These are phyloP conservation scores for Ogataea trehalophila DNA, from an alignment of 805 yeast genomes.

Conservation along the genomic window DNA sequence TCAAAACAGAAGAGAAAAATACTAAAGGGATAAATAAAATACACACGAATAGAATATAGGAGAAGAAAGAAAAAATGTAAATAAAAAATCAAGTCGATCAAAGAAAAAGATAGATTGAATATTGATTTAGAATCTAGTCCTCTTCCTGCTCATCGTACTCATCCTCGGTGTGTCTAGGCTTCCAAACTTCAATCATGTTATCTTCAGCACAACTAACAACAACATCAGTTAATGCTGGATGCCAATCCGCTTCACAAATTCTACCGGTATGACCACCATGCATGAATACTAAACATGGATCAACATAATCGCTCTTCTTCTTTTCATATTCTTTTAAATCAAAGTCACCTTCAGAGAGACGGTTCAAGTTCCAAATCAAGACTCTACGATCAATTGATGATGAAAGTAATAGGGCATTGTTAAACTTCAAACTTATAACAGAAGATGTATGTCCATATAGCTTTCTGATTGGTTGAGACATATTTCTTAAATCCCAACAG, in stretches of 20 bases:
- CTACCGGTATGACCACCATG: conserved; percentile 85
- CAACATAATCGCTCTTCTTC: conserved; percentile 51
- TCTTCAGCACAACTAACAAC: conserved; percentile 73
- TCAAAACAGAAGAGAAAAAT: not conserved
- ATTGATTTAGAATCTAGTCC: conserved; percentile 22
- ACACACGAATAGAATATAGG: too few species aligned
- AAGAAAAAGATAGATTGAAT: too few species aligned
- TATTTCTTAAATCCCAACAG: conserved; percentile 70
- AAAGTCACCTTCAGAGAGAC: conserved; percentile 52
- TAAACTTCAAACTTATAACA: conserved; percentile 53
- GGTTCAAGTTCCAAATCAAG: conserved; percentile 67
- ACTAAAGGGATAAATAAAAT: not conserved
- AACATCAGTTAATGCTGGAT: conserved; percentile 54
- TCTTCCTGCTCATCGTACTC: conserved; percentile 26
- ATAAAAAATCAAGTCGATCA: not conserved
- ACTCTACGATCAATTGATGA: conserved; percentile 65
- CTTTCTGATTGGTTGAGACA: conserved; percentile 52
- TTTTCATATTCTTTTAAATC: conserved; percentile 48
- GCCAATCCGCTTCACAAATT: conserved; percentile 64
- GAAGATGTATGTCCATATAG: conserved; percentile 62
- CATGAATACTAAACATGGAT: conserved; percentile 72
- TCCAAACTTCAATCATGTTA: conserved; percentile 72
- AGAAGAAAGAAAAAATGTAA: not conserved
- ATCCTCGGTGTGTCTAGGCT: conserved; percentile 46
- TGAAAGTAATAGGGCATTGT: conserved; percentile 46